Base-by-base conservation (phyloP, 176 grass and related monocot species). In the Rhynchospora pubera region DNA sequence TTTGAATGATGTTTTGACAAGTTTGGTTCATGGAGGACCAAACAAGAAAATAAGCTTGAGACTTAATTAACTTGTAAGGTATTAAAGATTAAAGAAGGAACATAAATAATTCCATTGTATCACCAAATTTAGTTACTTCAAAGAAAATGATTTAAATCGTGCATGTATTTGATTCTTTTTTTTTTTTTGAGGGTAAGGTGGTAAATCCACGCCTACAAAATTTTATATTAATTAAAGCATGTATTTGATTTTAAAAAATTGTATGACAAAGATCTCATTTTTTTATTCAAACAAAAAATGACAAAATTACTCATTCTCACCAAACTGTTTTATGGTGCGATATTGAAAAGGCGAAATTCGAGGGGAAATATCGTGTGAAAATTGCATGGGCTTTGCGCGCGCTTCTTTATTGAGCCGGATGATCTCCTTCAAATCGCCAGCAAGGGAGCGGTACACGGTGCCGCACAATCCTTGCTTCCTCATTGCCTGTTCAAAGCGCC, bases 391-490 rank as follows among this genome's bases (percentile, higher is more conserved):
- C 84, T 85, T 64, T 23, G 93, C 62, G 77, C 67, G 65, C n/a
- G 78, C 90, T 60, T 95, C 86, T 78, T 57, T 57, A 81, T 84
- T 86, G 46, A 95, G 93, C 78, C 45, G 46, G 21, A 66, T 69
- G 18, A 11, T 90, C 44, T 82, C 53, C 73, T 51, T 81, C 34
- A 83, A 52, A 81, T 92, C 93, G 24, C 93, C 93, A 6, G 83
- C 70, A 1, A 90, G 30, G 9, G 85, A 71, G 0, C 78, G 82
- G 63, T 92, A 94, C 72, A 67, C 14, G n/a, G 77, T 94, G 79
- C 93, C 93, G 1, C 80, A 43, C 56, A 95, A 74, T 0, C 93
- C 93, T 83, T 92, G 93, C 64, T 90, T 14, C 46, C 90, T 65
- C 5, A 95, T 88, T 77, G 21, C 83, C 19, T 78, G 53, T 0